Conservation (phyloP, 2,329 filamentous ascomycete genomes). For the Paracorniculantispora psalliotae region DNA sequence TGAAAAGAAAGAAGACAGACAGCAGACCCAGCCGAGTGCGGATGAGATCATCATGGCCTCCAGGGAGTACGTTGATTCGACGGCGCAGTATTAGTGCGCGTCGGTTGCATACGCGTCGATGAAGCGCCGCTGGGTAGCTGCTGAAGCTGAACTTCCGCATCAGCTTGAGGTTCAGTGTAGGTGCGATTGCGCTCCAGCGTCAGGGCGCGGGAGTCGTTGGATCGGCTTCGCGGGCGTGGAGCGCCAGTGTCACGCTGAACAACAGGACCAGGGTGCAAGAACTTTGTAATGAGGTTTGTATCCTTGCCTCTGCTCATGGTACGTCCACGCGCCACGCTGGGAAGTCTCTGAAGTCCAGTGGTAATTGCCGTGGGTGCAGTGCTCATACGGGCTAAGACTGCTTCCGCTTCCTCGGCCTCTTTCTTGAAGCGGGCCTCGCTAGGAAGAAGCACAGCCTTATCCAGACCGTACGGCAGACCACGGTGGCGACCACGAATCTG, state of each 20-base stretch:
- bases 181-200: slow-evolving; percentile 13
- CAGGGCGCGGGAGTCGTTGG: slow-evolving; percentile 19
- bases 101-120: slow-evolving; percentile 20
- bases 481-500: slow-evolving; percentile 65
- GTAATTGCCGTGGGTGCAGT: slow-evolving; percentile 26
- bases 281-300: slow-evolving; percentile 39
- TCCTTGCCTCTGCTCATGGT: slow-evolving; percentile 36
- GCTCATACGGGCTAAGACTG: slow-evolving; percentile 30
- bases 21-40: too few species aligned
- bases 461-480: slow-evolving; percentile 62
- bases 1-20: not conserved
- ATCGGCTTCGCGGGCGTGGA: slow-evolving; percentile 25
- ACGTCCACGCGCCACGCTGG: slow-evolving; percentile 27
- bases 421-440: slow-evolving; percentile 51
- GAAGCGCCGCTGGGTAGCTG: slow-evolving; percentile 23
- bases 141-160: slow-evolving; percentile 24
- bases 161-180: slow-evolving; percentile 22
- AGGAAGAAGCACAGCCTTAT: slow-evolving; percentile 55
- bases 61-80: slow-evolving; percentile 18
- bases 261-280: slow-evolving; percentile 45
- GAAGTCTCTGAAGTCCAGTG: slow-evolving; percentile 26
- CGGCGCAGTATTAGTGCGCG: slow-evolving; percentile 24
- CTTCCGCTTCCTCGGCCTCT: slow-evolving; percentile 46
- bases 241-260: slow-evolving; percentile 28
- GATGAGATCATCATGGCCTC: not conserved